phyloP scores from a whole-genome alignment of 1,139 yeast species.

The Debaryomyces psychrophilus region DNA sequence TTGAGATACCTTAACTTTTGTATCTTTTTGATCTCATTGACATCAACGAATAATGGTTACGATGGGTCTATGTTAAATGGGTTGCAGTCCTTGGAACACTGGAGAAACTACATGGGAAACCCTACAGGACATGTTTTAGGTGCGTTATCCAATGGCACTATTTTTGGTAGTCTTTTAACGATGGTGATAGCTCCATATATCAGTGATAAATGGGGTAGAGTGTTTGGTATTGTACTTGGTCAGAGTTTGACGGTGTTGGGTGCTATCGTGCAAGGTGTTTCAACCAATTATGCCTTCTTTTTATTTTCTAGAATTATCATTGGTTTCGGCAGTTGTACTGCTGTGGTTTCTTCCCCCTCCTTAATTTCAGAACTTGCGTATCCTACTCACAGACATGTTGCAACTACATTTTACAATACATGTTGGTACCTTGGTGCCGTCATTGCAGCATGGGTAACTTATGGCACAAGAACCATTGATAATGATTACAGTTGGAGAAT shows the following conservation, averaged over 20 bases:
- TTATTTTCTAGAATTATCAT: slow-evolving; percentile 41
- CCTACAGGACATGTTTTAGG: slow-evolving; percentile 51
- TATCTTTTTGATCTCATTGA: slow-evolving; percentile 42
- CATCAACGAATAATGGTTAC: slow-evolving; percentile 54
- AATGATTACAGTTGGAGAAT: slow-evolving; percentile 44
- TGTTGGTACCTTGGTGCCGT: slow-evolving; percentile 58
- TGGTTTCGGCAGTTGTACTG: slow-evolving; percentile 45
- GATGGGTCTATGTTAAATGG: slow-evolving; percentile 58
- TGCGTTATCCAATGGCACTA: slow-evolving; percentile 41
- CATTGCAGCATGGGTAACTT: slow-evolving; percentile 58
- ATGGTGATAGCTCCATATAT: slow-evolving; percentile 26
- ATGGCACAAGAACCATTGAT: slow-evolving; percentile 42
- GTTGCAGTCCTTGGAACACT: slow-evolving; percentile 44
- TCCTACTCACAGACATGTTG: slow-evolving; percentile 50
- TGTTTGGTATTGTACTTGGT: slow-evolving; percentile 31
- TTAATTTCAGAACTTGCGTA: slow-evolving; percentile 47
- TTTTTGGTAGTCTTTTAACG: slow-evolving; percentile 28
- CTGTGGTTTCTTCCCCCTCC: slow-evolving; percentile 43
- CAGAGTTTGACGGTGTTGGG: slow-evolving; percentile 35
- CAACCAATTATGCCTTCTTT: slow-evolving; percentile 44
- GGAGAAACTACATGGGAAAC: slow-evolving; percentile 39
- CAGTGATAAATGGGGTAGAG: slow-evolving; percentile 39
- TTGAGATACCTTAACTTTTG: slow-evolving; percentile 38
- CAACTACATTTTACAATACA: slow-evolving; percentile 50
- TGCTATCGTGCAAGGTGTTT: slow-evolving; percentile 45